These are phyloP conservation scores for Lactarius quietus DNA, from an alignment of 768 basidiomycete genomes.

Conservation along the genomic window DNA sequence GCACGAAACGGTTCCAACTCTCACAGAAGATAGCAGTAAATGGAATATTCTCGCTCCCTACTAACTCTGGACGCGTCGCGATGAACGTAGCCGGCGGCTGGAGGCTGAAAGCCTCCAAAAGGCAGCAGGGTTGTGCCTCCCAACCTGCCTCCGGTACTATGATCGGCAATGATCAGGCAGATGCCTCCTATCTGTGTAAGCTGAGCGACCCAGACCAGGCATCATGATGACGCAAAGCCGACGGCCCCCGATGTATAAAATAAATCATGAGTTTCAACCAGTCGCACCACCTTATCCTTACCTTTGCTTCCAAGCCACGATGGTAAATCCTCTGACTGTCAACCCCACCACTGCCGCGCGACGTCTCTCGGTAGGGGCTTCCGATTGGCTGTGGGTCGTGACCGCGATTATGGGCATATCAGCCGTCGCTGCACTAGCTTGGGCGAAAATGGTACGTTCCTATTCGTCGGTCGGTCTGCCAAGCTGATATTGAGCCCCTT, in stretches of 20 bases:
- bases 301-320: neutral
- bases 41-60: neutral
- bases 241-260: neutral
- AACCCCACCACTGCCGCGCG: constrained; percentile 38
- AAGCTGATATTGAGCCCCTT: neutral
- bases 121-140: neutral
- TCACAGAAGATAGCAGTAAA: neutral
- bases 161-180: neutral
- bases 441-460: constrained; percentile 36
- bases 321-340: constrained; percentile 29
- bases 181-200: neutral
- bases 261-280: neutral
- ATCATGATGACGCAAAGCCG: neutral
- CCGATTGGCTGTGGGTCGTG: constrained; percentile 56
- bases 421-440: constrained; percentile 39
- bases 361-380: constrained; percentile 44
- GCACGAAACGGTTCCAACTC: neutral
- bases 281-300: neutral
- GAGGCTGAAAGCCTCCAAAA: neutral
- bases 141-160: neutral
- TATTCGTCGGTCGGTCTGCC: neutral
- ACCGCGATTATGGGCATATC: constrained; percentile 47
- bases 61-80: neutral
- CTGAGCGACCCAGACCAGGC: neutral
- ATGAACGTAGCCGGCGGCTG: neutral